These are phyloP conservation scores for Moesziomyces parantarcticus DNA, from an alignment of 1,284 basidiomycete species.

Conservation along the genomic window DNA sequence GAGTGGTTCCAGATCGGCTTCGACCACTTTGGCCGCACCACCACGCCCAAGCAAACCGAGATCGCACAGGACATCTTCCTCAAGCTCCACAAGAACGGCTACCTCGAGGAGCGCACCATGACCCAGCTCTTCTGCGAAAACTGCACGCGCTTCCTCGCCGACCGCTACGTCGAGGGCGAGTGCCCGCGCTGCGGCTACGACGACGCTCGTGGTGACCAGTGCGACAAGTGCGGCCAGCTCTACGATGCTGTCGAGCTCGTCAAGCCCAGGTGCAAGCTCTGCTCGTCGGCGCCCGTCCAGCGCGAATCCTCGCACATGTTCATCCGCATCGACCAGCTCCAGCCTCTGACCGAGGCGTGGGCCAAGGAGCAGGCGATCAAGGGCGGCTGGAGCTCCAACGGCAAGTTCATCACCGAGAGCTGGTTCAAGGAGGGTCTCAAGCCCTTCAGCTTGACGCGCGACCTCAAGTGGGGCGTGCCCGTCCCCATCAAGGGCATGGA, in stretches of 20 bases:
- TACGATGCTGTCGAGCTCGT: constrained; percentile 89
- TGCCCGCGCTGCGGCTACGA: constrained; percentile 67
- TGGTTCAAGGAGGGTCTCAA: constrained; percentile 86
- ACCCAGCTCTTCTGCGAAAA: constrained; percentile 65
- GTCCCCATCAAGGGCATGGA: constrained; percentile 86
- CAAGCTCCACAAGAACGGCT: constrained; percentile 64
- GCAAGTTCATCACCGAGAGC: constrained; percentile 90
- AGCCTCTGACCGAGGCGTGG: constrained; percentile 87
- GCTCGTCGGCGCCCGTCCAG: constrained; percentile 76
- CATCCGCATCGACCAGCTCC: constrained; percentile 84
- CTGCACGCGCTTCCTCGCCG: constrained; percentile 64
- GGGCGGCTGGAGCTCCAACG: constrained; percentile 92
- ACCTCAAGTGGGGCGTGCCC: constrained; percentile 95
- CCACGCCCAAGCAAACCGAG: constrained; percentile 87
- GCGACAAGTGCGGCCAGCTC: constrained; percentile 91
- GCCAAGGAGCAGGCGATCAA: constrained; percentile 81
- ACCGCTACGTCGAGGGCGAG: constrained; percentile 66
- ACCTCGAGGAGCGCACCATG: constrained; percentile 64
- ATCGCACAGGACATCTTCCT: constrained; percentile 67
- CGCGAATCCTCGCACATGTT: constrained; percentile 89
- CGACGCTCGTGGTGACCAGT: constrained; percentile 98
- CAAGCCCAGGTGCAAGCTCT: constrained; percentile 93
- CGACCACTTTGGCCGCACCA: constrained; percentile 96
- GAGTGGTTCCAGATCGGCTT: constrained; percentile 93
- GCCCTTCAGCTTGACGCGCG: constrained; percentile 91